These are phyloP conservation scores for Saccharomycopsis amapae DNA, from an alignment of 805 yeast species.

Conservation along the genomic window DNA sequence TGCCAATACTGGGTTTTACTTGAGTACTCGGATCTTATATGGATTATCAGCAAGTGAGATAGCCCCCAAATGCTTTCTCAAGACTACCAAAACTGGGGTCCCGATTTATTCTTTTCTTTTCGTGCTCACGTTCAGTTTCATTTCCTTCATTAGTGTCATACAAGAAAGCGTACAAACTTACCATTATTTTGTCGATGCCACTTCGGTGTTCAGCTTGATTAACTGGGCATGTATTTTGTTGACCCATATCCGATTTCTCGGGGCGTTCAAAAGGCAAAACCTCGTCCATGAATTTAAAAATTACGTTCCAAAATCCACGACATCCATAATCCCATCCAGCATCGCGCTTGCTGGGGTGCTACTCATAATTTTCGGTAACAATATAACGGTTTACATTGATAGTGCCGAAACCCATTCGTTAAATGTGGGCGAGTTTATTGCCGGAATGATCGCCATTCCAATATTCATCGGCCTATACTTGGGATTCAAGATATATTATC, in stretches of 20 bases:
- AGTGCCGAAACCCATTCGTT: constrained; percentile 25
- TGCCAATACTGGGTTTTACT: constrained; percentile 41
- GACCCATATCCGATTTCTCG: constrained; percentile 40
- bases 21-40: constrained; percentile 37
- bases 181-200: constrained; percentile 36
- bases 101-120: constrained; percentile 38
- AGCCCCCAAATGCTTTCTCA: constrained; percentile 37
- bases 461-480: constrained; percentile 31
- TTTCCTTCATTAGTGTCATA: constrained; percentile 38
- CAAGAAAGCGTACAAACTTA: constrained; percentile 33
- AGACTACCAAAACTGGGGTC: constrained; percentile 38
- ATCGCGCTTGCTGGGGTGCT: constrained; percentile 47
- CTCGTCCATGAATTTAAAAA: constrained; percentile 39
- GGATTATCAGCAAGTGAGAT: constrained; percentile 39
- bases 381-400: constrained; percentile 65
- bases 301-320: constrained; percentile 57
- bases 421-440: constrained; percentile 54
- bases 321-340: constrained; percentile 63
- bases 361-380: constrained; percentile 55
- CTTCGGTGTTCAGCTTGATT: constrained; percentile 33
- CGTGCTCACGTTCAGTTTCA: constrained; percentile 33
- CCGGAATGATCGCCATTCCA: constrained; percentile 69
- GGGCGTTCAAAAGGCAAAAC: constrained; percentile 40
- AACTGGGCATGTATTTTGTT: constrained; percentile 38
- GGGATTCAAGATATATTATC: constrained; percentile 30